Evolutionary conservation across 345 rosid genomes (phyloP), one percentile per base, ranked within the genome.

Genomic region (Xanthoceras sorbifolium): DNA sequence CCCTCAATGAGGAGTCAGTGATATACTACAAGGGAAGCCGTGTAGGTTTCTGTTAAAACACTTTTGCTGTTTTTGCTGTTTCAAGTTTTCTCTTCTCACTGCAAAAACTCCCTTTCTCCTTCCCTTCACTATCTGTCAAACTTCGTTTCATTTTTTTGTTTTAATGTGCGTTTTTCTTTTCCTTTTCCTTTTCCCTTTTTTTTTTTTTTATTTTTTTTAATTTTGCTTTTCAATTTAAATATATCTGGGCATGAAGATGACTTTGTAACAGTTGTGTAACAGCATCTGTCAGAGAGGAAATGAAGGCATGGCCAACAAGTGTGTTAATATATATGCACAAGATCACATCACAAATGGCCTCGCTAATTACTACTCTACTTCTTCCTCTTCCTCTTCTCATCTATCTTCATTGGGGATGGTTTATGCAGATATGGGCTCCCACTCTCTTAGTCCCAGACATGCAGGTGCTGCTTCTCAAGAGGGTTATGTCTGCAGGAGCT

Each of bases 371-470:
- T 34, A 31, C 65, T 78, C 80, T 28, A 10, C 80, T 29, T 54
- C 77, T n/a, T n/a, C n/a, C n/a, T n/a, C n/a, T n/a, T n/a, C n/a
- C 15, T 40, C 81, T 26, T n/a, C n/a, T n/a, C 11, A 46, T 44
- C 42, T 61, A 54, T 29, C 81, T 8, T 63, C 80, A 3, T n/a
- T 79, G 69, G 81, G 79, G 28, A 77, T 82, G 83, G 81, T 73
- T 63, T 75, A 59, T 79, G 82, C 86, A 38, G 87, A 90, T 78
- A 85, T 83, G 85, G 87, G 72, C 65, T 86, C 91, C 50, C 83
- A 83, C 23, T 83, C 90, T 55, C 91, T 87, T 18, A 69, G 69
- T 72, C 81, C 79, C 25, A 77, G 64, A 73, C 76, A 63, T 54
- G 78, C 81, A 29, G 65, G 71, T 74, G 66, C 74, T 67, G 75